Percentiles rank a stretch among this genome's conserved stretches.
Evolutionary conservation across 352 stramenopile species (phyloP).

Genomic region (Thalassiosira ordinaria): DNA sequence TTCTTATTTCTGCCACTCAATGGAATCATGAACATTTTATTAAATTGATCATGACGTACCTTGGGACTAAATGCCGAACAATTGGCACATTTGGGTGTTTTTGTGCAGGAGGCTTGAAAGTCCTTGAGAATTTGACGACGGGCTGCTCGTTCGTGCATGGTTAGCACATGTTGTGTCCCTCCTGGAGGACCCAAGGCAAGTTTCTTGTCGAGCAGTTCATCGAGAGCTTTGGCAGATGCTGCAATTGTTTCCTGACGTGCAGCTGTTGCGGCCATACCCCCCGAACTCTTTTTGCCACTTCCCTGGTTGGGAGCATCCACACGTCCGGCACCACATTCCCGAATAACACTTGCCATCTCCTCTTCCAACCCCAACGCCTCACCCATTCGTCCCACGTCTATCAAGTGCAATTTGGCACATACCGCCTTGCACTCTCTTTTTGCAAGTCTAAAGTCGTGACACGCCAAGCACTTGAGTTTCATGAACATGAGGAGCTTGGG

Average conservation of each 20-base stretch:
- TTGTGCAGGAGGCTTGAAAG: constrained; percentile 91
- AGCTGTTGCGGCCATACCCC: too few species aligned
- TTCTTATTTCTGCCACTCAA: constrained; percentile 82
- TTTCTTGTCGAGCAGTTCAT: constrained; percentile 56
- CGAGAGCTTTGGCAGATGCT: constrained; percentile 38
- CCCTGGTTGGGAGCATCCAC: too few species aligned
- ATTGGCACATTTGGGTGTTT: constrained; percentile 93
- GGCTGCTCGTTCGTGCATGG: constrained; percentile 67
- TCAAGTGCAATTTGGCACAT: constrained; percentile 91
- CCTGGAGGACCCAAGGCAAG: constrained; percentile 8
- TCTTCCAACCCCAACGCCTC: constrained; percentile 85
- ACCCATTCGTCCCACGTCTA: constrained; percentile 90
- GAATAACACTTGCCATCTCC: constrained; percentile 41
- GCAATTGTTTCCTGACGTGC: constrained; percentile 13
- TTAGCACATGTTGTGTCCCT: constrained; percentile 30
- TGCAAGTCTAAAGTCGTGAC: constrained; percentile 94
- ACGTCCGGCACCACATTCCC: constrained; percentile 19
- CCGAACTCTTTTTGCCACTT: too few species aligned
- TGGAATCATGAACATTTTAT: constrained; percentile 94
- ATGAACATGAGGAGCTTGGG: constrained; percentile 93
- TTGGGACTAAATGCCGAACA: constrained; percentile 94
- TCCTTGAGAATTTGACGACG: constrained; percentile 80
- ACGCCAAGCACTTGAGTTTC: constrained; percentile 98
- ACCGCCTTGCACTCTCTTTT: constrained; percentile 85
- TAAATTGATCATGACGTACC: constrained; percentile 95